Conservation (phyloP, 192 early-diverging fungal genomes). For the Dimargaris cristalligena region DNA sequence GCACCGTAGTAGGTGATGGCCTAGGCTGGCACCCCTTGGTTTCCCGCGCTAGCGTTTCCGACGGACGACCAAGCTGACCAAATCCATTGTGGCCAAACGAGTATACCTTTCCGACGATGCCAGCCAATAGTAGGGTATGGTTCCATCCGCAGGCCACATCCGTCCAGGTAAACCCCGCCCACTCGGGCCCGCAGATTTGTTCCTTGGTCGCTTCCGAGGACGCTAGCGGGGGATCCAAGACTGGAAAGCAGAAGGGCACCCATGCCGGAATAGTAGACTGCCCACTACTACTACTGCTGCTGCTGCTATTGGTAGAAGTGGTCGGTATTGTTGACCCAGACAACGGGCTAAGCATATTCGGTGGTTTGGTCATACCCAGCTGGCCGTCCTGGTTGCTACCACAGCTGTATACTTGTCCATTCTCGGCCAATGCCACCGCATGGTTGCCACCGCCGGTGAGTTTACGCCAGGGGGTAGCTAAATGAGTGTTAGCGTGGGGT, state of each 20-base stretch:
- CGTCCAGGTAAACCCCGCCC: conserved; percentile 3
- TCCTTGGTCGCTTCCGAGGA: too few species aligned
- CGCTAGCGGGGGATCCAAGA: too few species aligned
- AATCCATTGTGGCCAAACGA: conserved; percentile 16
- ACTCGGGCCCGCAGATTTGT: neutral
- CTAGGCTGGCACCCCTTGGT: too few species aligned
- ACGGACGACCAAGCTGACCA: conserved; percentile 19
- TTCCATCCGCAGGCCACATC: conserved; percentile 27
- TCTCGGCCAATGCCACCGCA: conserved; percentile 15
- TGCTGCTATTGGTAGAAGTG: too few species aligned
- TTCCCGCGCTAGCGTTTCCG: too few species aligned
- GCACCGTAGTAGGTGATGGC: too few species aligned
- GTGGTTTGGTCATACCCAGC: conserved; percentile 9
- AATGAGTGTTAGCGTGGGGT: neutral
- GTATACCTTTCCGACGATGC: conserved; percentile 12
- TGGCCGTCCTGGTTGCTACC: conserved; percentile 23
- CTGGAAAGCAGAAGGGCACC: too few species aligned
- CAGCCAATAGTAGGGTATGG: conserved; percentile 21
- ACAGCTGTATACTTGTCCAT: conserved; percentile 15
- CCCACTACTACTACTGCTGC: too few species aligned
- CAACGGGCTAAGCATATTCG: too few species aligned
- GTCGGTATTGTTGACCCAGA: too few species aligned
- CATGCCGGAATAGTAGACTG: too few species aligned
- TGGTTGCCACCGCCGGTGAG: conserved; percentile 28
- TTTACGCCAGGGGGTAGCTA: neutral